These are phyloP conservation scores for Diplodia scrobiculata DNA, from an alignment of 2,329 filamentous ascomycete genomes.

Conservation along the genomic window DNA sequence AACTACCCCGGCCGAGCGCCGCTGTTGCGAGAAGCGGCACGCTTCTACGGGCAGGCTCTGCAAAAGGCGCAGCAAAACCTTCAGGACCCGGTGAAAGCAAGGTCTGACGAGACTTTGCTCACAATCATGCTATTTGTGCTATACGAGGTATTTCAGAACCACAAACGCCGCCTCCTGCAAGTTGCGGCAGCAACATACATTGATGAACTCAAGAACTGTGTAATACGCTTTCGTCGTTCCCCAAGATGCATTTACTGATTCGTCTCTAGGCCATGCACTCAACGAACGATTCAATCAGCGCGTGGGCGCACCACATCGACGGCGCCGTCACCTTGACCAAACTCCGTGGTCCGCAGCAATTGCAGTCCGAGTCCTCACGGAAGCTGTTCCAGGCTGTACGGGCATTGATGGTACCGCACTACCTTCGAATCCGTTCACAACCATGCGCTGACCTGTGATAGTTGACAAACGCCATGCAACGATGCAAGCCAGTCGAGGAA, in stretches of 20 bases:
- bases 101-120: slow-evolving; percentile 45
- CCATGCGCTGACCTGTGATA: slow-evolving; percentile 30
- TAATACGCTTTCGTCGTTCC: not conserved
- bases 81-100: slow-evolving; percentile 41
- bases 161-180: slow-evolving; percentile 10
- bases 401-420: slow-evolving; percentile 45
- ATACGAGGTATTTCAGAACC: slow-evolving; percentile 43
- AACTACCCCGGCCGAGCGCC: slow-evolving; percentile 44
- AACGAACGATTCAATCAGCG: slow-evolving; percentile 42
- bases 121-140: slow-evolving; percentile 47
- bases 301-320: slow-evolving; percentile 47
- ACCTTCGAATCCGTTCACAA: not conserved
- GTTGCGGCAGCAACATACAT: not conserved
- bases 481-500: slow-evolving; percentile 44
- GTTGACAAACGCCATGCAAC: slow-evolving; percentile 47
- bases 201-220: slow-evolving; percentile 22
- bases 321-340: slow-evolving; percentile 47
- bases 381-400: slow-evolving; percentile 47
- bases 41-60: slow-evolving; percentile 45
- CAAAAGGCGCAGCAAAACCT: slow-evolving; percentile 44
- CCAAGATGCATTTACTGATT: not conserved
- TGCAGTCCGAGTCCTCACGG: slow-evolving; percentile 43
- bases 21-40: slow-evolving; percentile 41
- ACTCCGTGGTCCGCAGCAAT: slow-evolving; percentile 44
- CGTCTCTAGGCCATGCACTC: slow-evolving; percentile 42